Conservation (phyloP, 2,329 filamentous ascomycete genomes). For the Aureobasidium lini region DNA sequence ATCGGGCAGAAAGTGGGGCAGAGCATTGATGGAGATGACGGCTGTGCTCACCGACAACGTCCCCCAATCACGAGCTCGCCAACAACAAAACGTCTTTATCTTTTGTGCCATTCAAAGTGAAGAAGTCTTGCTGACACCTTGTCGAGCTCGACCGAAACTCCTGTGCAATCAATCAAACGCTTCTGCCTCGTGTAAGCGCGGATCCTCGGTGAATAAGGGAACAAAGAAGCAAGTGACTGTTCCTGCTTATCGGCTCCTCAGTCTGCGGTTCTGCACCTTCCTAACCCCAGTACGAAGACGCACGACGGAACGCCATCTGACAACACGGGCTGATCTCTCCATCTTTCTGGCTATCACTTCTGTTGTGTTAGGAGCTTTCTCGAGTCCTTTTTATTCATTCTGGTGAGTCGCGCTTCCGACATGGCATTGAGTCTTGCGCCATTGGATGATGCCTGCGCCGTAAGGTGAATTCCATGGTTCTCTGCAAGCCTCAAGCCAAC, state of each 20-base stretch:
- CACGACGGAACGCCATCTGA: slow-evolving; percentile 3
- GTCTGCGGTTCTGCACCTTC: slow-evolving; percentile 6
- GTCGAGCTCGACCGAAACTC: neutral
- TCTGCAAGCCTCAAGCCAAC: neutral
- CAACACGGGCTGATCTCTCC: neutral
- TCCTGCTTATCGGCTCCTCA: slow-evolving; percentile 14
- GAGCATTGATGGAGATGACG: slow-evolving; percentile 9
- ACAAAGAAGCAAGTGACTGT: slow-evolving; percentile 5
- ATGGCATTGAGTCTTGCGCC: neutral
- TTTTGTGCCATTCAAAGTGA: neutral
- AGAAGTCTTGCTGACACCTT: neutral
- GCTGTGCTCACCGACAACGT: slow-evolving; percentile 11
- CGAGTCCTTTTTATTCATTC: neutral
- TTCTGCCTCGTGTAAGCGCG: slow-evolving; percentile 1
- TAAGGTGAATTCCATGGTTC: neutral
- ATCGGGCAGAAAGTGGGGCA: slow-evolving; percentile 6
- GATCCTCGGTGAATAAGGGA: neutral
- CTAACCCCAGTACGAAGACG: slow-evolving; percentile 6
- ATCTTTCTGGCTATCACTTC: neutral
- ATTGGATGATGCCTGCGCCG: neutral
- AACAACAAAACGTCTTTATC: slow-evolving; percentile 9
- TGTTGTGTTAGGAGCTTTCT: slow-evolving; percentile 2
- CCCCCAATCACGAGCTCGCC: neutral
- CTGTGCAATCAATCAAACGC: neutral
- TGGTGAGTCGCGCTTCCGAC: slow-evolving; percentile 5